These are phyloP conservation scores for Dillenia suffruticosa DNA, from an alignment of 164 flowering plant genomes.

Conservation along the genomic window DNA sequence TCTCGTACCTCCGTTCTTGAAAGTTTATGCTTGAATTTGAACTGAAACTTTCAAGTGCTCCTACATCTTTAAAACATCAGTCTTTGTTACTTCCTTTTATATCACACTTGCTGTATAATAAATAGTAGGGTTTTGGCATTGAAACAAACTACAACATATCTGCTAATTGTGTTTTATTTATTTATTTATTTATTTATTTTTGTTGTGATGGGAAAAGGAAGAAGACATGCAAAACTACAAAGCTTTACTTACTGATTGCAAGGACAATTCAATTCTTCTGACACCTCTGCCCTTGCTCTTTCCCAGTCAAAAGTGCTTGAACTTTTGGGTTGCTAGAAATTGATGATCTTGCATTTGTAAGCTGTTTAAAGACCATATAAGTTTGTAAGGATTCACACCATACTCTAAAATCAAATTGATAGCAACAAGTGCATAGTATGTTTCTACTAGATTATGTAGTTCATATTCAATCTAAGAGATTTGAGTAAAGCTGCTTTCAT, in stretches of 20 bases:
- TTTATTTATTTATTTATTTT: neutral
- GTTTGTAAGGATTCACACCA: no score
- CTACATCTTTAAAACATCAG: no score
- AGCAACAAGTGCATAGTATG: no score
- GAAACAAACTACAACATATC: neutral
- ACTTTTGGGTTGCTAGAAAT: slow-evolving; percentile 11
- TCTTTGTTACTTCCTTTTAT: no score
- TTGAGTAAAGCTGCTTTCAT: no score
- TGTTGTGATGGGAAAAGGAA: neutral
- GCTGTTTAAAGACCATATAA: no score
- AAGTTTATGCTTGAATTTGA: neutral
- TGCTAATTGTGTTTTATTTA: neutral
- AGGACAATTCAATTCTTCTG: slow-evolving; percentile 6
- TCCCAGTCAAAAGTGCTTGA: slow-evolving; percentile 8
- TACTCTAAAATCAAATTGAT: no score
- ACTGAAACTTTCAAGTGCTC: neutral
- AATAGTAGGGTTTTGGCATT: no score
- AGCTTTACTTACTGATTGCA: slow-evolving; percentile 25
- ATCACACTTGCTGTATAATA: no score
- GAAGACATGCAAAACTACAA: neutral
- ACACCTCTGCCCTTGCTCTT: slow-evolving; percentile 17
- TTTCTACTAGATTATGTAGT: no score
- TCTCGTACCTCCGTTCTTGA: slow-evolving; percentile 19
- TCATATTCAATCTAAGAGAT: no score
- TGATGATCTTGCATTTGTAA: neutral